Evolutionary conservation across 495 filamentous ascomycete genomes (phyloP).

Genomic region (Parmelia sp.): DNA sequence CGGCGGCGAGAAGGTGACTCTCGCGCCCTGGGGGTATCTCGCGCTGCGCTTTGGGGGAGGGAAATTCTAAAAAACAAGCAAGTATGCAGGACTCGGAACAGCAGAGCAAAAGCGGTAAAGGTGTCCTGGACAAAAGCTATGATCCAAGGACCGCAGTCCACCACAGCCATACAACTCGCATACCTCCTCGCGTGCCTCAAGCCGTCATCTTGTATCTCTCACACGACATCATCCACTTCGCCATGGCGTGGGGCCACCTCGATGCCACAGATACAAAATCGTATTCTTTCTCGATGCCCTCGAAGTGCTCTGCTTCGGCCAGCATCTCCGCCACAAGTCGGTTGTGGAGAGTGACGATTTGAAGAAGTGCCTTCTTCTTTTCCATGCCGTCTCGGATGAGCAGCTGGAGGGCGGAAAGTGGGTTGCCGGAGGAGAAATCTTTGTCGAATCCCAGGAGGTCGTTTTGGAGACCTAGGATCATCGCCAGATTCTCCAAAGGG

Average conservation of each 20-base stretch:
- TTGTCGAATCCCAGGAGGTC: slow-evolving; percentile 24
- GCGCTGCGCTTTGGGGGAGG: too few relatives aligned
- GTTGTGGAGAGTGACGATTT: slow-evolving; percentile 16
- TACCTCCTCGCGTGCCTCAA: not conserved
- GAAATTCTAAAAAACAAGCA: too few relatives aligned
- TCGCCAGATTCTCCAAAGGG: not conserved
- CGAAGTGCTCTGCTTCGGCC: not conserved
- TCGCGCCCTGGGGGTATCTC: too few relatives aligned
- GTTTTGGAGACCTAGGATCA: slow-evolving; percentile 22
- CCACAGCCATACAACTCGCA: too few relatives aligned
- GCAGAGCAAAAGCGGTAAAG: too few relatives aligned
- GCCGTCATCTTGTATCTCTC: not conserved
- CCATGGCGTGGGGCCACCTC: not conserved
- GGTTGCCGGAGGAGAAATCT: slow-evolving; percentile 11
- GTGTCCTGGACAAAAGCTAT: too few relatives aligned
- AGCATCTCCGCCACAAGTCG: slow-evolving; percentile 9
- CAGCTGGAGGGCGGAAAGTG: slow-evolving; percentile 16
- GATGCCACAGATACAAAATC: not conserved
- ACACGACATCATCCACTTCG: not conserved
- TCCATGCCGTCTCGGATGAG: slow-evolving; percentile 19
- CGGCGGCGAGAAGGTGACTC: too few relatives aligned
- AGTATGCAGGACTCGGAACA: too few relatives aligned
- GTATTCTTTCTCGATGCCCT: not conserved
- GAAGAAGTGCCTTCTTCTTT: slow-evolving; percentile 13
- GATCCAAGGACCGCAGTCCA: not conserved